Percentiles rank a stretch among this genome's conserved stretches.
These are phyloP conservation scores for Nigrograna mackinnonii DNA, from an alignment of 2,329 filamentous ascomycete species.

Conservation along the genomic window DNA sequence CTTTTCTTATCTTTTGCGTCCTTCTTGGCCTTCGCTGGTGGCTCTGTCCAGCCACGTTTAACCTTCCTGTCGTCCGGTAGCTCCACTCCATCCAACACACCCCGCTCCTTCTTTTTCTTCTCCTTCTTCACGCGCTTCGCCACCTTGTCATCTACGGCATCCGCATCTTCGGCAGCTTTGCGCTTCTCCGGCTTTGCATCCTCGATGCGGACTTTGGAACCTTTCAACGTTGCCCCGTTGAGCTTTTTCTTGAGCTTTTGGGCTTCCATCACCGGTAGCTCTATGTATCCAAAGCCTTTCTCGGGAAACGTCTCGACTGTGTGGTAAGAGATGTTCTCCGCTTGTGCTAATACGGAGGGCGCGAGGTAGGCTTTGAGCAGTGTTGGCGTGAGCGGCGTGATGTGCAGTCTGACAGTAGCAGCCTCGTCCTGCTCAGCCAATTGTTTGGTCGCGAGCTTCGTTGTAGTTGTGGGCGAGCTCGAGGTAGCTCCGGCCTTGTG, in stretches of 20 bases:
- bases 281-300: conserved; percentile 85
- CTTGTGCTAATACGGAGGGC: conserved; percentile 65
- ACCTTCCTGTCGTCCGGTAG: conserved; percentile 76
- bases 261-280: conserved; percentile 78
- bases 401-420: conserved; percentile 69
- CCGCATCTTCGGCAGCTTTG: conserved; percentile 33
- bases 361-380: conserved; percentile 75
- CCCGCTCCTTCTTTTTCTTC: conserved; percentile 51
- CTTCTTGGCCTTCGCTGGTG: conserved; percentile 50
- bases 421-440: conserved; percentile 14
- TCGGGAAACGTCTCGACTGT: conserved; percentile 85
- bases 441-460: conserved; percentile 10
- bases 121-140: conserved; percentile 48
- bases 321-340: conserved; percentile 87
- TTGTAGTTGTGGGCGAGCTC: conserved; percentile 47
- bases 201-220: conserved; percentile 82
- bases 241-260: conserved; percentile 92
- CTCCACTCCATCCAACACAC: conserved; percentile 68
- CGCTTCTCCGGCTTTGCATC: conserved; percentile 71
- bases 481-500: conserved; percentile 31
- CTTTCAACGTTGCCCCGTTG: conserved; percentile 82
- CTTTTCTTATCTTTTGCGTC: conserved; percentile 55
- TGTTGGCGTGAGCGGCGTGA: conserved; percentile 79
- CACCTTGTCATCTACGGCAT: conserved; percentile 34
- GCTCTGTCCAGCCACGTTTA: conserved; percentile 87